Base-by-base conservation (phyloP, 352 stramenopile genomes). In the Globisporangium uncinulatum region DNA sequence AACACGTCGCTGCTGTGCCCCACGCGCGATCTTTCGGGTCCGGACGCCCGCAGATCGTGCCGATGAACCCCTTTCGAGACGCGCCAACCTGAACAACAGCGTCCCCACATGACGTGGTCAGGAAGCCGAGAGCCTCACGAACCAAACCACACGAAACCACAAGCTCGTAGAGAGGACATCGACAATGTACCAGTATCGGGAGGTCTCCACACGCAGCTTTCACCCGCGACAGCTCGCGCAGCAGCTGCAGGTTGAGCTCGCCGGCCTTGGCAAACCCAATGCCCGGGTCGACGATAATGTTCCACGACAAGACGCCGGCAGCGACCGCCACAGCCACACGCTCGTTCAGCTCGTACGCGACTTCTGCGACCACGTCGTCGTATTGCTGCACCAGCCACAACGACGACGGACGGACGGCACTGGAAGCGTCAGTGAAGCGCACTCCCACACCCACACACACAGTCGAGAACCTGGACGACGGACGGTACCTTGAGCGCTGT, bases 11-110 rank as follows among this genome's bases (percentile, higher is more conserved):
- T 19, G 95, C 81, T 0, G 95, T 98, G 8, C 88, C 94, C 81
- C 84, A 97, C 57, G 95, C 92, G 34, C 97, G 76, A 44, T 98
- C 84, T 48, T 84, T 80, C 14, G 95, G 80, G 46, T 92, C 63
- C 21, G 70, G 66, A 51, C 94, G 86, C 0, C 76, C 85, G 49
- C 89, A 96, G 46, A 99, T 91, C 61, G 95, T 84, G 24, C 96
- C 94, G 51, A 99, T 92, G 63, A 99, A 99, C n/a, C 95, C 86
- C 72, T 99, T 99, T 24, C 97, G 79, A 44, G 92, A 98, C 7
- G 94, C 86, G 9, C 97, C 97, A 53, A 99, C 75, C 63, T 88
- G 47, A 2, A 37, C 19, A 17, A 24, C 0, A 24, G 8, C 24
- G 8, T 15, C 3, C 7, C 7, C 24, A n/a, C 14, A 52, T 14